These are phyloP conservation scores for Spencermartinsiella ligniputridi DNA, from an alignment of 1,139 yeast species.

Conservation along the genomic window DNA sequence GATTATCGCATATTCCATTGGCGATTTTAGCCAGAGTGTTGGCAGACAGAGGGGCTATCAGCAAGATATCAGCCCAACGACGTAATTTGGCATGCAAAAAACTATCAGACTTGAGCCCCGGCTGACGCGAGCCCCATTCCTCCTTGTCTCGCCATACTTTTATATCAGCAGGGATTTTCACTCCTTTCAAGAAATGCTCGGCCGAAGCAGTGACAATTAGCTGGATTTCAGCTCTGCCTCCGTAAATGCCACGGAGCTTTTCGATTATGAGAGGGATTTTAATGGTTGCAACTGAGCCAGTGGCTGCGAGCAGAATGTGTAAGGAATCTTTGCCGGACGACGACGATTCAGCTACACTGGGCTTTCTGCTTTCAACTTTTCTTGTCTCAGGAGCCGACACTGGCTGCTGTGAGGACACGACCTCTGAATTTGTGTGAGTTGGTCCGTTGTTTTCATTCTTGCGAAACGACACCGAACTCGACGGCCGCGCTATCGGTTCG, in stretches of 20 bases:
- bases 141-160: constrained; percentile 93
- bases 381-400: neutral
- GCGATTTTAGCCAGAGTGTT: constrained; percentile 88
- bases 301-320: constrained; percentile 84
- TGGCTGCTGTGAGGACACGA: too few species aligned
- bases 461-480: neutral
- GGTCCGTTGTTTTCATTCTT: too few species aligned
- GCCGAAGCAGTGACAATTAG: constrained; percentile 81
- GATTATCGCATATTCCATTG: constrained; percentile 86
- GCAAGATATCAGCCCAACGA: constrained; percentile 91
- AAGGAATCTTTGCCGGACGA: constrained; percentile 46
- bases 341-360: neutral
- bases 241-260: constrained; percentile 22
- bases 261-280: constrained; percentile 46
- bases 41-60: constrained; percentile 91
- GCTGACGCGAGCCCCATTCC: constrained; percentile 61
- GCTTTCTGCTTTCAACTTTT: neutral
- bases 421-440: too few species aligned
- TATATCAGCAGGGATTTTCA: constrained; percentile 75
- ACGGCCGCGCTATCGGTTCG: neutral
- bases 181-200: constrained; percentile 71
- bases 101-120: constrained; percentile 51
- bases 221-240: constrained; percentile 60
- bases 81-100: constrained; percentile 84
- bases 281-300: constrained; percentile 95